These are phyloP conservation scores for Panellus pusillus DNA, from an alignment of 768 basidiomycete genomes.

Conservation along the genomic window DNA sequence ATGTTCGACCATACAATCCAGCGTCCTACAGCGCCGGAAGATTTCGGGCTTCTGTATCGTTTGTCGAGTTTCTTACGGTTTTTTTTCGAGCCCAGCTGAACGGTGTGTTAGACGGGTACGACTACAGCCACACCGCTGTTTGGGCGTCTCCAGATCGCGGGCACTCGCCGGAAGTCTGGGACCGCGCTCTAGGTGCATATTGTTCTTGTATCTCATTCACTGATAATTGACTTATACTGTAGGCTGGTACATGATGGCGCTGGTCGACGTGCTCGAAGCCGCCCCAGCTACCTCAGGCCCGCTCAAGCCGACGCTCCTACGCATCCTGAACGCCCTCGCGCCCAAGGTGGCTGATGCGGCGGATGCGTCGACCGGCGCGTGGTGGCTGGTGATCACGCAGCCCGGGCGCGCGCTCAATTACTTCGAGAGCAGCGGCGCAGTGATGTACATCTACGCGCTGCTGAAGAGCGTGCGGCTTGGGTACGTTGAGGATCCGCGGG, in stretches of 20 bases:
- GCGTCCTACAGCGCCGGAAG: constrained; percentile 36
- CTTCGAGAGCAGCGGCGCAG: constrained; percentile 47
- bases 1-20: constrained; percentile 46
- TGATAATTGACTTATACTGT: neutral
- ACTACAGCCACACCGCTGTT: constrained; percentile 39
- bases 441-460: constrained; percentile 49
- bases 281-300: constrained; percentile 31
- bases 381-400: constrained; percentile 54
- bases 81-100: neutral
- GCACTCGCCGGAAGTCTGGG: constrained; percentile 50
- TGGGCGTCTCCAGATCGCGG: constrained; percentile 50
- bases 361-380: constrained; percentile 39
- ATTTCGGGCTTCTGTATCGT: constrained; percentile 44
- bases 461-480: constrained; percentile 46
- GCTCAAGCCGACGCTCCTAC: constrained; percentile 32
- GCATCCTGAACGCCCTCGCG: constrained; percentile 33
- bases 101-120: constrained; percentile 39
- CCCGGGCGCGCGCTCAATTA: constrained; percentile 46
- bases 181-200: constrained; percentile 41
- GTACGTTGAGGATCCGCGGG: constrained; percentile 38
- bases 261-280: constrained; percentile 45
- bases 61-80: neutral
- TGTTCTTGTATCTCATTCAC: neutral
- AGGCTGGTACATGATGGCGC: constrained; percentile 46
- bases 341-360: constrained; percentile 40